Conservation (phyloP, 2,329 filamentous ascomycete species). For the Paraphaeosphaeria sporulosa region DNA sequence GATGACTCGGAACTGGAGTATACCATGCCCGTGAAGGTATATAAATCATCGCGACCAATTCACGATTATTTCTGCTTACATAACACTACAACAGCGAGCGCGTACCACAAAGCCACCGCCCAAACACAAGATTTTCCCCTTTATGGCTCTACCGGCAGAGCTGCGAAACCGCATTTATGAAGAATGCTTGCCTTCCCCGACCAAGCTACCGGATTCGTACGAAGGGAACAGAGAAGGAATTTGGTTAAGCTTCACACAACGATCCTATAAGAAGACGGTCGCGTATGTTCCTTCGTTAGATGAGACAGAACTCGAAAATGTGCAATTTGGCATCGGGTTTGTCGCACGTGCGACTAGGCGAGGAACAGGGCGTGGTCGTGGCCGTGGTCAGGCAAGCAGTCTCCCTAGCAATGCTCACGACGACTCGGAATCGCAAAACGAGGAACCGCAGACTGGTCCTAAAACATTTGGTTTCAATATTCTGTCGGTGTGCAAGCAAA, state of each 20-base stretch:
- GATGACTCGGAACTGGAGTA: constrained; percentile 13
- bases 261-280: constrained; percentile 21
- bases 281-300: constrained; percentile 13
- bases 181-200: constrained; percentile 18
- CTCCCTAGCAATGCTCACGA: background rate
- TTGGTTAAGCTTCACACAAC: constrained; percentile 17
- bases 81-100: background rate
- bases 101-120: constrained; percentile 18
- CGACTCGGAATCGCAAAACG: constrained; percentile 4
- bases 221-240: constrained; percentile 7
- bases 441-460: constrained; percentile 9
- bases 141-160: constrained; percentile 24
- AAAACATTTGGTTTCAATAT: constrained; percentile 11
- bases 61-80: background rate
- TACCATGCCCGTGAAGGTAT: constrained; percentile 9
- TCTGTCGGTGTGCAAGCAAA: constrained; percentile 17
- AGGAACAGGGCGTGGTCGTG: background rate
- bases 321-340: background rate
- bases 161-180: constrained; percentile 24
- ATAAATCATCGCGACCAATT: background rate
- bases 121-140: constrained; percentile 25
- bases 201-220: background rate
- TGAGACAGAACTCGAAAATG: background rate
- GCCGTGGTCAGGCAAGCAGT: no score
- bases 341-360: background rate